A percentile compares a stretch with the other conserved stretches of the same genome.
phyloP scores from a whole-genome alignment of 352 stramenopile genomes.

The Globisporangium irregulare region DNA sequence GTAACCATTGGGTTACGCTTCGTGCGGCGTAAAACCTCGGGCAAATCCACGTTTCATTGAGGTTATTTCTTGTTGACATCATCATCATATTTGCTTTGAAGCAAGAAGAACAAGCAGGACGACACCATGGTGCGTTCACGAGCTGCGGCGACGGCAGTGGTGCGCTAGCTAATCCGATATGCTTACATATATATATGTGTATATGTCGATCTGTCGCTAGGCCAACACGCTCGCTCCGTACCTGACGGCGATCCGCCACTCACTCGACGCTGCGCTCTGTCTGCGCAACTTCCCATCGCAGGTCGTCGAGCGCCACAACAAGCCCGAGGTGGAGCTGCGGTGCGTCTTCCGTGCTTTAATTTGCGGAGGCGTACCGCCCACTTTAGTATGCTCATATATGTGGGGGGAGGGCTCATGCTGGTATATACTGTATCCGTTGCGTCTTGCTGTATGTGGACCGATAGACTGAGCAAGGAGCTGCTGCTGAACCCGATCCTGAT shows the following conservation, averaged over 20 bases:
- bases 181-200: not conserved
- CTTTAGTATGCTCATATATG: not conserved
- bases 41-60: not conserved
- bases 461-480: slow-evolving; percentile 89
- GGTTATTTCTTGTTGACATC: not conserved
- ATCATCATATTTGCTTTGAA: too few species aligned
- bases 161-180: not conserved
- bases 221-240: slow-evolving; percentile 91
- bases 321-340: slow-evolving; percentile 93
- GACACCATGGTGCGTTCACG: slow-evolving; percentile 1
- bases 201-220: slow-evolving; percentile 19
- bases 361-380: not conserved
- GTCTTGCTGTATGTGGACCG: not conserved
- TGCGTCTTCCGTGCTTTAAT: slow-evolving; percentile 25
- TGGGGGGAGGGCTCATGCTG: too few species aligned
- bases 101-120: not conserved
- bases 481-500: slow-evolving; percentile 94
- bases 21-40: not conserved
- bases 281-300: slow-evolving; percentile 96
- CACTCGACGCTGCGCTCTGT: slow-evolving; percentile 90
- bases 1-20: not conserved
- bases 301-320: slow-evolving; percentile 95
- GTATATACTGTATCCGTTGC: too few species aligned
- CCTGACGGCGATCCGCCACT: slow-evolving; percentile 90
- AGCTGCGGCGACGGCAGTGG: not conserved